Evolutionary conservation across 495 filamentous ascomycete species (phyloP).

Genomic region (Glutinoglossum americanum): DNA sequence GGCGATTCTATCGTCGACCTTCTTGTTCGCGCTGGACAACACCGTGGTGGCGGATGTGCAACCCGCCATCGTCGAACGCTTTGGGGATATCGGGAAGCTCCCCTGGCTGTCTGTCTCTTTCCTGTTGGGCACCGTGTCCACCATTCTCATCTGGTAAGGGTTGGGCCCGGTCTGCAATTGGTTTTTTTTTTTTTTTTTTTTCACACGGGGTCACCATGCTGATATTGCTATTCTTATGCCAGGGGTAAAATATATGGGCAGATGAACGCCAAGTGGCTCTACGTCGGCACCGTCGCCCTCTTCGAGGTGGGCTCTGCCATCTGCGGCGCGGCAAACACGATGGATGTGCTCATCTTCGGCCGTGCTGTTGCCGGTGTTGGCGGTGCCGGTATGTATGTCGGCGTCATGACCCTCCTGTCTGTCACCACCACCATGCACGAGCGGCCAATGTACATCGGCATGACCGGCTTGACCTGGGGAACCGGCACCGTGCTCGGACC

Average conservation of each 20-base stretch:
- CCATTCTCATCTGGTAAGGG: slow-evolving; percentile 21
- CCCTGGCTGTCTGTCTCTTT: slow-evolving; percentile 36
- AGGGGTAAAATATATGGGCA: slow-evolving; percentile 23
- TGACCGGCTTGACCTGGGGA: neutral
- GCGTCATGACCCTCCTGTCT: slow-evolving; percentile 16
- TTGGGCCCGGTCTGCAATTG: neutral
- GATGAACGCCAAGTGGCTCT: slow-evolving; percentile 34
- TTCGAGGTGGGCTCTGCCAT: slow-evolving; percentile 32
- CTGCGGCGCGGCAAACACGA: slow-evolving; percentile 30
- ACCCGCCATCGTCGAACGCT: slow-evolving; percentile 26
- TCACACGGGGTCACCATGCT: neutral
- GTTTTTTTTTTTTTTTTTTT: too few relatives aligned
- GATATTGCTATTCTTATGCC: neutral
- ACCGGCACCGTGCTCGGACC: slow-evolving; percentile 26
- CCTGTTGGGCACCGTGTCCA: slow-evolving; percentile 24
- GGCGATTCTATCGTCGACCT: slow-evolving; percentile 25
- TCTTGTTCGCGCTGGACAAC: slow-evolving; percentile 36
- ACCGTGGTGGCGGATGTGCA: slow-evolving; percentile 42
- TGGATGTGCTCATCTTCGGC: slow-evolving; percentile 31
- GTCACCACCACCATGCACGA: slow-evolving; percentile 13
- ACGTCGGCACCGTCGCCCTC: slow-evolving; percentile 22
- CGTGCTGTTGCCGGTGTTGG: slow-evolving; percentile 24
- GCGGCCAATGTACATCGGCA: slow-evolving; percentile 1
- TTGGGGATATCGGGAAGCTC: slow-evolving; percentile 29
- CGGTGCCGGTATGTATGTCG: slow-evolving; percentile 22